These are phyloP conservation scores for Ophiostoma sp. DNA, from an alignment of 2,329 filamentous ascomycete species.

Conservation along the genomic window DNA sequence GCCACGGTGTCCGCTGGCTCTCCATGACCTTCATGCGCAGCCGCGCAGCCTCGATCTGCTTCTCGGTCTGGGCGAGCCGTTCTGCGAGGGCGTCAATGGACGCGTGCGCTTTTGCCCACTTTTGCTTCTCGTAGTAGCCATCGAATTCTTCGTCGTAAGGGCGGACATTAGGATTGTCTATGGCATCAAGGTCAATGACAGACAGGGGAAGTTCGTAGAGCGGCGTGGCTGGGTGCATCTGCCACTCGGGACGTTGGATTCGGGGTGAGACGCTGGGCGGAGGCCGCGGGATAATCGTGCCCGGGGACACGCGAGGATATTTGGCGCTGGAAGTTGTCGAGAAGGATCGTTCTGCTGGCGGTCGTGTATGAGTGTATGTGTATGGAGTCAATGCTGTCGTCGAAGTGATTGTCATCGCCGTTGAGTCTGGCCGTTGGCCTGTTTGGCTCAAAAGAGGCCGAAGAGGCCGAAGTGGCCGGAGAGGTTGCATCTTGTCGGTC, in stretches of 20 bases:
- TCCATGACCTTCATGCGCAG: constrained; percentile 13
- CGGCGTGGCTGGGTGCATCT: neutral
- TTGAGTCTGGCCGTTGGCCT: neutral
- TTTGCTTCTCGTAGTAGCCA: constrained; percentile 32
- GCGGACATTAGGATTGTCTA: constrained; percentile 47
- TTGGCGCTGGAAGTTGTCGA: neutral
- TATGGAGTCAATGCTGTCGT: neutral
- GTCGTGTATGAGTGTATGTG: neutral
- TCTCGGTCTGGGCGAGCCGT: constrained; percentile 38
- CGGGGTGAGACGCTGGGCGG: neutral
- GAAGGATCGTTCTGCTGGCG: neutral
- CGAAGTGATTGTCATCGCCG: neutral
- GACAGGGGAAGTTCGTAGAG: constrained; percentile 45
- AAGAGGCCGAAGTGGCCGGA: neutral
- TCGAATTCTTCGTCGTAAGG: constrained; percentile 42
- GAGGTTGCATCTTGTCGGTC: neutral
- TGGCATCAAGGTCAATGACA: constrained; percentile 55
- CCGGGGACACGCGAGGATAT: neutral
- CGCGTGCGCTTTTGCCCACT: constrained; percentile 35
- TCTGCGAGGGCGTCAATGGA: constrained; percentile 31
- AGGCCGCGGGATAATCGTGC: neutral
- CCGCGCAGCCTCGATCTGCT: constrained; percentile 29
- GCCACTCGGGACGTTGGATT: neutral
- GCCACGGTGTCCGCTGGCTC: constrained; percentile 38
- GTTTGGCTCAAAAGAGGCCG: neutral